Conservation (phyloP, 1,284 basidiomycete genomes). For the Marasmius oreades region DNA sequence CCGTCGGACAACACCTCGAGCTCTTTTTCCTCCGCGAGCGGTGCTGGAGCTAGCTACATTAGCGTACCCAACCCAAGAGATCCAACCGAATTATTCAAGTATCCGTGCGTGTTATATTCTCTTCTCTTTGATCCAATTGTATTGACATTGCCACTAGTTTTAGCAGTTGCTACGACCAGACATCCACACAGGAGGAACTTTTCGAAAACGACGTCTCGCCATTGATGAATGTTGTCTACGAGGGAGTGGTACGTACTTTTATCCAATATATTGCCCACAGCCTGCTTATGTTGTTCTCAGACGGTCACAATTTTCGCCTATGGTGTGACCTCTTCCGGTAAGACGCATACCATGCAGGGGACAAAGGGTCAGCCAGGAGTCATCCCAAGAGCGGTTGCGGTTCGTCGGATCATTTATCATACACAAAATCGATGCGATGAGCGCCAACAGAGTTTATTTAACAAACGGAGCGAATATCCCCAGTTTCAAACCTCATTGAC, state of each 20-base stretch:
- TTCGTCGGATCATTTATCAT: slow-evolving; percentile 24
- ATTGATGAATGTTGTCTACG: slow-evolving; percentile 64
- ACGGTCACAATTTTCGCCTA: slow-evolving; percentile 81
- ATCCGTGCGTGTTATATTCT: slow-evolving; percentile 47
- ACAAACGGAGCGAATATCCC: slow-evolving; percentile 32
- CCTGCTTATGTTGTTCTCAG: slow-evolving; percentile 29
- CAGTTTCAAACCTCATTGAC: slow-evolving; percentile 41
- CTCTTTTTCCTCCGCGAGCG: slow-evolving; percentile 9
- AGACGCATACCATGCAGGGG: slow-evolving; percentile 87
- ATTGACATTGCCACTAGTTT: slow-evolving; percentile 38
- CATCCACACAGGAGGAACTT: slow-evolving; percentile 66
- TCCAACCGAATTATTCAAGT: slow-evolving; percentile 61
- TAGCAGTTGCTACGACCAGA: slow-evolving; percentile 65
- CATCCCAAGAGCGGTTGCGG: slow-evolving; percentile 73
- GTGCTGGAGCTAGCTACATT: slow-evolving; percentile 38
- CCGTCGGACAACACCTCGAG: slow-evolving; percentile 22
- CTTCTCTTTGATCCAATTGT: not conserved
- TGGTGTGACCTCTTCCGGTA: slow-evolving; percentile 79
- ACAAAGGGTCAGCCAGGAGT: slow-evolving; percentile 64
- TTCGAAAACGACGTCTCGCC: slow-evolving; percentile 69
- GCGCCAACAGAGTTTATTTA: slow-evolving; percentile 44
- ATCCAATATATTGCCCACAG: not conserved
- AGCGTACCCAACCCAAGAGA: slow-evolving; percentile 66
- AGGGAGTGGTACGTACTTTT: slow-evolving; percentile 53
- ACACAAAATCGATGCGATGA: slow-evolving; percentile 6